These are phyloP conservation scores for Penicillium freii DNA, from an alignment of 2,329 filamentous ascomycete genomes.

Conservation along the genomic window DNA sequence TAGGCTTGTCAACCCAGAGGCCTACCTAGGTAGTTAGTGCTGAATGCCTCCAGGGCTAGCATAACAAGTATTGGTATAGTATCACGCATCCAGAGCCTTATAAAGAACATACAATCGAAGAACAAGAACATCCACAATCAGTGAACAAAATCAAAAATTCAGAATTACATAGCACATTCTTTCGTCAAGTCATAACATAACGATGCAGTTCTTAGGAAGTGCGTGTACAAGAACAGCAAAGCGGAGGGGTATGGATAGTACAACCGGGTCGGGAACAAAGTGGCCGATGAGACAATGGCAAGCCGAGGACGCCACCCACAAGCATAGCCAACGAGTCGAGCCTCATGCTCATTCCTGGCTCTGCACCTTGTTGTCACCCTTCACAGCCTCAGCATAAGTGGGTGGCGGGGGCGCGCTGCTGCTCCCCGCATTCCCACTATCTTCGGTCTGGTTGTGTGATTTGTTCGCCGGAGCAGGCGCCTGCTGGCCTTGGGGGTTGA, in stretches of 20 bases:
- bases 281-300: neutral
- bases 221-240: neutral
- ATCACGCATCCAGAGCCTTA: neutral
- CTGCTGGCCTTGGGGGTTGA: constrained; percentile 31
- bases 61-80: neutral
- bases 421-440: constrained; percentile 22
- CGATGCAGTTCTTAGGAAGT: constrained; percentile 4
- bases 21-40: too few relatives aligned
- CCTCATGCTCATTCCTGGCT: constrained; percentile 50
- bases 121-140: constrained; percentile 1
- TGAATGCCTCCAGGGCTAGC: neutral
- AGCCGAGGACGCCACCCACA: neutral
- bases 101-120: neutral
- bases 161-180: constrained; percentile 21
- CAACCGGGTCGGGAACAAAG: neutral
- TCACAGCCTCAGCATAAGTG: constrained; percentile 85
- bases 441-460: constrained; percentile 23
- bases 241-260: neutral
- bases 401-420: constrained; percentile 58
- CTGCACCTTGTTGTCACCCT: constrained; percentile 90
- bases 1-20: neutral
- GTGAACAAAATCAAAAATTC: constrained; percentile 4
- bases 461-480: constrained; percentile 19
- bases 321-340: neutral
- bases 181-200: constrained; percentile 23